Conservation (phyloP, 2,329 filamentous ascomycete species). For the Sarocladium brachiariae region DNA sequence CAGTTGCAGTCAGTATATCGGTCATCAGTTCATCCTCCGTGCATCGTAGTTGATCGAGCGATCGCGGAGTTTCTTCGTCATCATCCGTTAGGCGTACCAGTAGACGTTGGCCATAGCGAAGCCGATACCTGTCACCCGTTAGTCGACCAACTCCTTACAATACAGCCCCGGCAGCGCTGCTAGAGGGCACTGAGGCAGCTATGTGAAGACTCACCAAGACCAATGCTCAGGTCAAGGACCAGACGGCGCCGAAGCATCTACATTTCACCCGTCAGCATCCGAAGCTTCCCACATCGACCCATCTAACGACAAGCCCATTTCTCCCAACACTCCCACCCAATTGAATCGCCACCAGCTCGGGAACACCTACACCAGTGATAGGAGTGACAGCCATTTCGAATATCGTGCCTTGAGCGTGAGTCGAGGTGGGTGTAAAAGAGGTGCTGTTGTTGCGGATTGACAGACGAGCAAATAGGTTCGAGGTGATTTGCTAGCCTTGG, state of each 20-base stretch:
- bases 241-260: conserved; percentile 57
- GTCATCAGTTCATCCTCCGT: neutral
- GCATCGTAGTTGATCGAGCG: conserved; percentile 5
- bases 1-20: conserved; percentile 13
- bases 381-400: conserved; percentile 48
- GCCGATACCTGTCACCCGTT: conserved; percentile 38
- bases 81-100: conserved; percentile 40
- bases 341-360: conserved; percentile 11
- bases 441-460: conserved; percentile 11
- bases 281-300: neutral
- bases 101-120: conserved; percentile 48
- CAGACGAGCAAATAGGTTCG: neutral
- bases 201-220: conserved; percentile 42
- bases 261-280: conserved; percentile 12
- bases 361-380: conserved; percentile 51
- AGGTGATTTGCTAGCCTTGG: conserved; percentile 5
- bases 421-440: conserved; percentile 14
- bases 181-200: neutral
- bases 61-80: neutral
- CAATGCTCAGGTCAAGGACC: conserved; percentile 49
- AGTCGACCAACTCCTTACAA: neutral
- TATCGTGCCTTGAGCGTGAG: conserved; percentile 11
- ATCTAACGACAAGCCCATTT: conserved; percentile 25
- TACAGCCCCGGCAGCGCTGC: neutral
- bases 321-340: neutral